Percentiles rank a stretch among this genome's conserved stretches.
These are phyloP conservation scores for Rubroshorea leprosula DNA, from an alignment of 345 rosid genomes.

Conservation along the genomic window DNA sequence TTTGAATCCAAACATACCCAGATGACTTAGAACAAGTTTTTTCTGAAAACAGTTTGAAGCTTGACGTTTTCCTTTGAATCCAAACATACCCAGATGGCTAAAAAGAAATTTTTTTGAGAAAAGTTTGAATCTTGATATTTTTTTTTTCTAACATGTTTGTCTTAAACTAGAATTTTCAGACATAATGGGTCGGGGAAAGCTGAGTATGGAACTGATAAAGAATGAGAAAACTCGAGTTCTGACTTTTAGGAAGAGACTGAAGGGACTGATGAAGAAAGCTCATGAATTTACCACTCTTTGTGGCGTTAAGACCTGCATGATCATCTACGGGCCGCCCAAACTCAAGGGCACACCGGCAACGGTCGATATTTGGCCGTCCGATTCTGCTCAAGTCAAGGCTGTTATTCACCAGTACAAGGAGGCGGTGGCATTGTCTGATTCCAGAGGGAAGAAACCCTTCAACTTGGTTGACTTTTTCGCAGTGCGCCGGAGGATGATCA, in stretches of 20 bases:
- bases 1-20: no score
- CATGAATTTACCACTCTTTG: constrained; percentile 28
- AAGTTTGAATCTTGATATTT: no score
- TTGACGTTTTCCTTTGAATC: no score
- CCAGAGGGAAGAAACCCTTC: constrained; percentile 12
- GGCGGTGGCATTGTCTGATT: not conserved
- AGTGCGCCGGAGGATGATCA: constrained; percentile 18
- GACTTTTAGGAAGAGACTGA: constrained; percentile 28
- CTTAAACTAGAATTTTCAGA: no score
- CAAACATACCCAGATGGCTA: no score
- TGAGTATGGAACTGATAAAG: constrained; percentile 23
- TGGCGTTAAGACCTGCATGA: constrained; percentile 27
- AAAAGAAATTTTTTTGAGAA: no score
- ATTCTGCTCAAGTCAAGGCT: constrained; percentile 2
- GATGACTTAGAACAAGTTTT: no score
- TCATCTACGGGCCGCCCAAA: constrained; percentile 19
- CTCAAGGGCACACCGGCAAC: constrained; percentile 3
- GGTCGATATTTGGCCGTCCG: constrained; percentile 22
- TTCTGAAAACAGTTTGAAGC: no score
- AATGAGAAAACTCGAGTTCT: constrained; percentile 27
- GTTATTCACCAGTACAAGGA: constrained; percentile 17
- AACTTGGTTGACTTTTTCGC: constrained; percentile 20
- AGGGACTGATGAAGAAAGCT: constrained; percentile 31
- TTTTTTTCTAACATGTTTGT: no score
- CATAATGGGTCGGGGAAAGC: constrained; percentile 34